These are phyloP conservation scores for Tetrapyrgos nigripes DNA, from an alignment of 1,284 basidiomycete genomes.

Conservation along the genomic window DNA sequence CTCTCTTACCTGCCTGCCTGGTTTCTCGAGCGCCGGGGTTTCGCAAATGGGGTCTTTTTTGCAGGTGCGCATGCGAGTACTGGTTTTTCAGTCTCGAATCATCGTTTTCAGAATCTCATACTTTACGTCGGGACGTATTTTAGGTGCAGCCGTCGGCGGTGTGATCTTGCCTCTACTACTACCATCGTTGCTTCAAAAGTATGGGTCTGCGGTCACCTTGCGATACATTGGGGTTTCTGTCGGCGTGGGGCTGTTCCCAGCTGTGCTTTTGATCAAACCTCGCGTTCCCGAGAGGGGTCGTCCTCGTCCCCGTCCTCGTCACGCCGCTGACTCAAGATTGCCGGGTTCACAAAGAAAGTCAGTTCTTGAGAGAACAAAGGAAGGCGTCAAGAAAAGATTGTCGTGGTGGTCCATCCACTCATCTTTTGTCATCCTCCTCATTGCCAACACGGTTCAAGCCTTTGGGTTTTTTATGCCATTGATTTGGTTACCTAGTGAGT, in stretches of 20 bases:
- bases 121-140: constrained; percentile 42
- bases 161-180: constrained; percentile 42
- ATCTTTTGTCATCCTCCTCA: constrained; percentile 36
- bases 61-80: constrained; percentile 36
- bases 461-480: constrained; percentile 42
- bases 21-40: constrained; percentile 47
- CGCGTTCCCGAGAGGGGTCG: constrained; percentile 35
- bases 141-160: constrained; percentile 42
- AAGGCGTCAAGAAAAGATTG: too few species aligned
- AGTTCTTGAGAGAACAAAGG: constrained; percentile 3
- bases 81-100: background rate
- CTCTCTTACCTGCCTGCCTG: constrained; percentile 49
- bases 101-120: constrained; percentile 37
- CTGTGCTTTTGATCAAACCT: constrained; percentile 38
- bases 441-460: constrained; percentile 41
- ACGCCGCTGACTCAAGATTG: constrained; percentile 26
- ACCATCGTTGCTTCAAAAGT: constrained; percentile 32
- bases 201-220: constrained; percentile 33
- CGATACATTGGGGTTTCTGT: constrained; percentile 35
- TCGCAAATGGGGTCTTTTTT: constrained; percentile 49
- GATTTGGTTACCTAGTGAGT: constrained; percentile 42
- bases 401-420: constrained; percentile 29
- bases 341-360: constrained; percentile 4
- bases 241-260: constrained; percentile 26
- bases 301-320: too few species aligned